A percentile compares a stretch with the other conserved stretches of the same genome.
These are phyloP conservation scores for Suillus cothurnatus DNA, from an alignment of 768 basidiomycete species.

Conservation along the genomic window DNA sequence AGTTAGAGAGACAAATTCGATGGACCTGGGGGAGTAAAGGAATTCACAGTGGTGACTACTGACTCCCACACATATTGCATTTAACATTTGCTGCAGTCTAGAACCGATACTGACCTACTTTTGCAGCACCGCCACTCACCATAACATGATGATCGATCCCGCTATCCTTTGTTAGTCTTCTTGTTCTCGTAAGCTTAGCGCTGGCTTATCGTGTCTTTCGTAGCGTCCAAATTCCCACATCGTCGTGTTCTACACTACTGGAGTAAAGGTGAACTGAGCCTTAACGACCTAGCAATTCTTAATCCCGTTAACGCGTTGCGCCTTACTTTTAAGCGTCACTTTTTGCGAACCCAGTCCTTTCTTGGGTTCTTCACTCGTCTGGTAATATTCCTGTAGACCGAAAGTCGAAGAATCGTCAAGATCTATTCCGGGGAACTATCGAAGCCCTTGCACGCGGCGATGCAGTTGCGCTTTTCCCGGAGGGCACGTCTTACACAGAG, in stretches of 20 bases:
- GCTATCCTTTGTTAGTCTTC: slow-evolving; percentile 67
- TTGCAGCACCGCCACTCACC: slow-evolving; percentile 78
- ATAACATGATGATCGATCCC: slow-evolving; percentile 96
- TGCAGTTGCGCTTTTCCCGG: slow-evolving; percentile 92
- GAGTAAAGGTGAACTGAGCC: slow-evolving; percentile 71
- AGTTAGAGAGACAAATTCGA: neutral
- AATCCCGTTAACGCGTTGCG: slow-evolving; percentile 13
- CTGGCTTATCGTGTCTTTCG: slow-evolving; percentile 19
- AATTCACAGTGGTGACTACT: neutral
- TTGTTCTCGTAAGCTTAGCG: slow-evolving; percentile 15
- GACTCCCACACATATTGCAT: neutral
- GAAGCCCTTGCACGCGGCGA: slow-evolving; percentile 79
- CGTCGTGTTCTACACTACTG: slow-evolving; percentile 84
- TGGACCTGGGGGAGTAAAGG: neutral
- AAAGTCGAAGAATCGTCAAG: slow-evolving; percentile 88
- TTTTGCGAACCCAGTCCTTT: slow-evolving; percentile 76
- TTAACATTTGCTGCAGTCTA: neutral
- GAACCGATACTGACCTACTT: slow-evolving; percentile 6
- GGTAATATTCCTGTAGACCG: slow-evolving; percentile 99
- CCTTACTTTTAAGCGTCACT: slow-evolving; percentile 54
- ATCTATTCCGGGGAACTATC: slow-evolving; percentile 87
- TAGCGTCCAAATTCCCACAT: slow-evolving; percentile 84
- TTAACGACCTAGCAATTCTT: slow-evolving; percentile 5
- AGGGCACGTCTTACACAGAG: slow-evolving; percentile 92
- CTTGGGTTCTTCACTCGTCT: slow-evolving; percentile 78